Percentiles rank a stretch among this genome's conserved stretches.
Evolutionary conservation across 208 protist genomes (phyloP).

Genomic region (Blechomonas ayalai): DNA sequence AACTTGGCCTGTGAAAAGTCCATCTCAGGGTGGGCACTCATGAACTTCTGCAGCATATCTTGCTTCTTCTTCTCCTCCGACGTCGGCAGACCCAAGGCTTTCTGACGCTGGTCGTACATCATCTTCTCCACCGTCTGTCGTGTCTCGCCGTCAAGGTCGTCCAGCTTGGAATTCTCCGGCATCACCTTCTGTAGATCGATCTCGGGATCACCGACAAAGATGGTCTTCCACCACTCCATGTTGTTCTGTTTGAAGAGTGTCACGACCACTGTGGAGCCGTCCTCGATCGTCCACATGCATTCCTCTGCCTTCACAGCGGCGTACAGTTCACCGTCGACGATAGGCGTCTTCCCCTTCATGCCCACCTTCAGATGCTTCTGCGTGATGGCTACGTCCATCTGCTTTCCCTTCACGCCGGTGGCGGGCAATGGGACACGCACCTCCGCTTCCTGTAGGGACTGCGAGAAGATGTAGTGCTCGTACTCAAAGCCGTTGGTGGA

Average conservation of each 20-base stretch:
- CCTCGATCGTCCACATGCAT: constrained; percentile 91
- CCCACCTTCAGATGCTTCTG: constrained; percentile 57
- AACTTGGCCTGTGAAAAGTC: constrained; percentile 95
- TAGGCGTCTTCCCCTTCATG: constrained; percentile 69
- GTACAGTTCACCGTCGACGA: constrained; percentile 83
- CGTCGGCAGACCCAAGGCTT: constrained; percentile 91
- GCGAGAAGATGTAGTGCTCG: constrained; percentile 82
- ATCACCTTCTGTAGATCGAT: constrained; percentile 93
- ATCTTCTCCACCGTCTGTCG: constrained; percentile 95
- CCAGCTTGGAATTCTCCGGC: constrained; percentile 93
- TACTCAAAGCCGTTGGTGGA: constrained; percentile 84
- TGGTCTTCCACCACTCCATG: constrained; percentile 92
- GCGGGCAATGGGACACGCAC: constrained; percentile 80
- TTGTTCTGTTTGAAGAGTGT: constrained; percentile 86
- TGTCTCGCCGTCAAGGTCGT: constrained; percentile 91
- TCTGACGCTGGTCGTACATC: constrained; percentile 95
- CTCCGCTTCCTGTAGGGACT: constrained; percentile 84
- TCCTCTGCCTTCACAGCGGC: constrained; percentile 69
- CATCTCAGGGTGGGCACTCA: constrained; percentile 93
- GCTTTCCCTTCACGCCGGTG: constrained; percentile 56
- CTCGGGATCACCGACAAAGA: constrained; percentile 79
- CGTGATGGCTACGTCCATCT: constrained; percentile 72
- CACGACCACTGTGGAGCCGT: constrained; percentile 76
- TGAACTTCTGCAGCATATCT: constrained; percentile 92
- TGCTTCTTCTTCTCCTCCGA: constrained; percentile 93